Conservation (phyloP, 768 basidiomycete species). For the Amanita polypyramis region DNA sequence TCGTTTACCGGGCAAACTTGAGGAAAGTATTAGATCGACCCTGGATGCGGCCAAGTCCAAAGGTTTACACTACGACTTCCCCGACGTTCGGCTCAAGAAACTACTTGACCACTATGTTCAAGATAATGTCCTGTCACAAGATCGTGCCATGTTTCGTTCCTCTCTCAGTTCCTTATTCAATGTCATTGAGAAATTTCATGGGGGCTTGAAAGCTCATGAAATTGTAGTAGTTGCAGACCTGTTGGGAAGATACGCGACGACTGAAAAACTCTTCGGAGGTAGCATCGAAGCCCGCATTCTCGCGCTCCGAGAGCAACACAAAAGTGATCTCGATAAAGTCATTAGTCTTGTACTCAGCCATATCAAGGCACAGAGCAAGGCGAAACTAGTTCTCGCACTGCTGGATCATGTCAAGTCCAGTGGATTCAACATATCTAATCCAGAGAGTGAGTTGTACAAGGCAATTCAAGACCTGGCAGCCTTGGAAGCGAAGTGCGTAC, state of each 20-base stretch:
- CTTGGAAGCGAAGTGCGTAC: conserved; percentile 75
- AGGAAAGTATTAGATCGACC: conserved; percentile 70
- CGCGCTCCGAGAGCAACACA: conserved; percentile 82
- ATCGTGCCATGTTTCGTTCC: conserved; percentile 68
- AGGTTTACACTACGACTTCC: conserved; percentile 76
- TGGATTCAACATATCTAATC: conserved; percentile 62
- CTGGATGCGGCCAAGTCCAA: conserved; percentile 73
- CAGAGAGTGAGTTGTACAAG: conserved; percentile 64
- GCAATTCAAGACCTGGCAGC: conserved; percentile 75
- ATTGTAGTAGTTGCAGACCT: conserved; percentile 66
- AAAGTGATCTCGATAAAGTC: conserved; percentile 86
- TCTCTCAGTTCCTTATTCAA: conserved; percentile 64
- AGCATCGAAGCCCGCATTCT: conserved; percentile 90
- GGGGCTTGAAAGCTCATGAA: conserved; percentile 84
- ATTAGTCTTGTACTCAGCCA: conserved; percentile 85
- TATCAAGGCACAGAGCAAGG: conserved; percentile 90
- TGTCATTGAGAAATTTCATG: conserved; percentile 68
- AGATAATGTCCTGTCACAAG: conserved; percentile 70
- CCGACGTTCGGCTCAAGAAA: conserved; percentile 78
- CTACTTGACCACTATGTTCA: conserved; percentile 77
- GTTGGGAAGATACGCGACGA: conserved; percentile 69
- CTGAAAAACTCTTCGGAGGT: conserved; percentile 89
- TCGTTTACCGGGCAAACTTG: conserved; percentile 86
- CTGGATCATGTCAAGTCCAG: conserved; percentile 86
- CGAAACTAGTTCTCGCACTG: conserved; percentile 75